Evolutionary conservation across 306 rosid genomes (phyloP).

Genomic region (Sesbania bispinosa): DNA sequence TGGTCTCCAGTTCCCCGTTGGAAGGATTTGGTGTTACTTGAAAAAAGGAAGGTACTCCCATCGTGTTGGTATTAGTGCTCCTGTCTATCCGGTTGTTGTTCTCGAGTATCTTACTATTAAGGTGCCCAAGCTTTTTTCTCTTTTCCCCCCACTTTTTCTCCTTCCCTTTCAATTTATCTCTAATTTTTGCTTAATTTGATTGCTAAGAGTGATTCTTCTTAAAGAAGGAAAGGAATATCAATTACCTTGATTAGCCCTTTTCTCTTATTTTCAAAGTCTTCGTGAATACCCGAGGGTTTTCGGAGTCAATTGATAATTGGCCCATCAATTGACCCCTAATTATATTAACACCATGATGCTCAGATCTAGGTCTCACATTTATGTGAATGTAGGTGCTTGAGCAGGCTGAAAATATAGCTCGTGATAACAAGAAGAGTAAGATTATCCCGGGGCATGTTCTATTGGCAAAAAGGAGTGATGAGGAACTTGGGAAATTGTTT

Average conservation of each 20-base stretch:
- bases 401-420: slow-evolving; percentile 85
- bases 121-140: slow-evolving; percentile 14
- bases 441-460: slow-evolving; percentile 72
- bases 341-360: too few relatives aligned
- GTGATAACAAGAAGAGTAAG: slow-evolving; percentile 81
- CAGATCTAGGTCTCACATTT: too few relatives aligned
- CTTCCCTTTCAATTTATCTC: too few relatives aligned
- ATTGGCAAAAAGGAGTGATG: slow-evolving; percentile 73
- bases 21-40: slow-evolving; percentile 53
- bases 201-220: too few relatives aligned
- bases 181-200: too few relatives aligned
- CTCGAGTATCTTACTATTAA: slow-evolving; percentile 64
- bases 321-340: not conserved
- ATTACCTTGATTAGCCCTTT: too few relatives aligned
- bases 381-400: slow-evolving; percentile 54
- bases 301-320: too few relatives aligned
- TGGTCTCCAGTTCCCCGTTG: slow-evolving; percentile 75
- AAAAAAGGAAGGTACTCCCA: slow-evolving; percentile 65
- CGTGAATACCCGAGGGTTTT: too few relatives aligned
- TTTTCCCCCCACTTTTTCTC: not conserved
- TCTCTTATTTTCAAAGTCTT: too few relatives aligned
- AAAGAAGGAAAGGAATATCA: too few relatives aligned
- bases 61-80: slow-evolving; percentile 58
- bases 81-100: slow-evolving; percentile 59
- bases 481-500: slow-evolving; percentile 73